These are phyloP conservation scores for Kodamaea fukazawae DNA, from an alignment of 805 yeast genomes.

Conservation along the genomic window DNA sequence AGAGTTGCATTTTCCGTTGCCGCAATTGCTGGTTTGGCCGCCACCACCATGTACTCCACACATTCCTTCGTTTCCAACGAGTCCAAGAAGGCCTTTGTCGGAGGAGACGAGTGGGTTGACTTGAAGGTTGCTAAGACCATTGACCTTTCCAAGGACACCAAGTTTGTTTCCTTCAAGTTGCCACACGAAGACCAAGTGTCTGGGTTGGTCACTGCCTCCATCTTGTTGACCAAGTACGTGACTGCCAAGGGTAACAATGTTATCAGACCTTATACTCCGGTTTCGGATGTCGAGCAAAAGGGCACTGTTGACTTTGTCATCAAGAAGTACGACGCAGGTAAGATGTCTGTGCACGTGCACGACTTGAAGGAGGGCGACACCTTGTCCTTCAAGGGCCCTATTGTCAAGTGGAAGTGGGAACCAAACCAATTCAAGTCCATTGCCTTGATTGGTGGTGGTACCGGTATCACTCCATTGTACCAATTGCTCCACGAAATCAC, in stretches of 20 bases:
- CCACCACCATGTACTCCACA: constrained; percentile 25
- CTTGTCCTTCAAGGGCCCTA: constrained; percentile 90
- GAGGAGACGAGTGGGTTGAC: constrained; percentile 70
- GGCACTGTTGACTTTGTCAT: constrained; percentile 80
- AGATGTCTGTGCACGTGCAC: constrained; percentile 73
- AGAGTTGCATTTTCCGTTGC: constrained; percentile 28
- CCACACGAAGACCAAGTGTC: constrained; percentile 63
- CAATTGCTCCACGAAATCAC: constrained; percentile 79
- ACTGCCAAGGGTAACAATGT: constrained; percentile 84
- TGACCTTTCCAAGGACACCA: constrained; percentile 61
- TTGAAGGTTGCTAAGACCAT: constrained; percentile 48
- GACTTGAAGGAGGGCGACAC: constrained; percentile 74
- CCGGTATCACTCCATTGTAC: constrained; percentile 94
- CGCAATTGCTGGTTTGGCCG: constrained; percentile 34
- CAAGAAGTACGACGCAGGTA: constrained; percentile 83
- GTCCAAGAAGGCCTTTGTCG: constrained; percentile 49
- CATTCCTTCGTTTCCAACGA: constrained; percentile 30
- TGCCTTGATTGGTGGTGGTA: constrained; percentile 90
- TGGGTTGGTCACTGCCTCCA: constrained; percentile 79
- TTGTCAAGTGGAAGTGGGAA: constrained; percentile 85
- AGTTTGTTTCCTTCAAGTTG: constrained; percentile 66
- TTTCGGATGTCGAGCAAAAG: constrained; percentile 61
- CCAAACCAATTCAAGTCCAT: constrained; percentile 80
- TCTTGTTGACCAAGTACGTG: constrained; percentile 74
- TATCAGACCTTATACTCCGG: constrained; percentile 88